Conservation (phyloP, 2,329 filamentous ascomycete species). For the Paracoccidioides lutzii region DNA sequence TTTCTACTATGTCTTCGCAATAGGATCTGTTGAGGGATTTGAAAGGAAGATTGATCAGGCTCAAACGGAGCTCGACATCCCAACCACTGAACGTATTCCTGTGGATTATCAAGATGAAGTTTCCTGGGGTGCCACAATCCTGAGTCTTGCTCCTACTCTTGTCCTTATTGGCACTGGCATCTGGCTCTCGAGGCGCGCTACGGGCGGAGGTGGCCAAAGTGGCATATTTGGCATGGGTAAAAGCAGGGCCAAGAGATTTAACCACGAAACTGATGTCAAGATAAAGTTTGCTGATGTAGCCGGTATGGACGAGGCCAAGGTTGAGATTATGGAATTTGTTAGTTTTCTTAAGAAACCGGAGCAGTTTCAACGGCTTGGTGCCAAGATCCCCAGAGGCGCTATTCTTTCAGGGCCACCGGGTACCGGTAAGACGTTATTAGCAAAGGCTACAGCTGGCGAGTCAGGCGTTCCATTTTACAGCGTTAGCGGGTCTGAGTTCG, state of each 20-base stretch:
- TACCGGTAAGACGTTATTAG: slow-evolving; percentile 94
- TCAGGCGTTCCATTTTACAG: slow-evolving; percentile 96
- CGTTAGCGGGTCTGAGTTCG: slow-evolving; percentile 95
- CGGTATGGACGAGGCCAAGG: slow-evolving; percentile 95
- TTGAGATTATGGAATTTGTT: slow-evolving; percentile 98
- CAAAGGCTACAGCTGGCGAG: slow-evolving; percentile 94
- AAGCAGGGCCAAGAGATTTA: slow-evolving; percentile 93
- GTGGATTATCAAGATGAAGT: slow-evolving; percentile 75
- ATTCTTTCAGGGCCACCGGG: slow-evolving; percentile 95
- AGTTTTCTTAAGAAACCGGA: slow-evolving; percentile 90
- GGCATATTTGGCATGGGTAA: slow-evolving; percentile 94
- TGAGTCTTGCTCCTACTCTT: slow-evolving; percentile 77
- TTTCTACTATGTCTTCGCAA: slow-evolving; percentile 85
- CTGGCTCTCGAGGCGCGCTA: slow-evolving; percentile 65
- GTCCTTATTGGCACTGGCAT: slow-evolving; percentile 72
- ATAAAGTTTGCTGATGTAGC: slow-evolving; percentile 96
- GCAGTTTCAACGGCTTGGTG: slow-evolving; percentile 83
- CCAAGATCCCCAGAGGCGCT: slow-evolving; percentile 93
- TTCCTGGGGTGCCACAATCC: slow-evolving; percentile 54
- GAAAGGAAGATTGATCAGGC: slow-evolving; percentile 79
- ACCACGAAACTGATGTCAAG: slow-evolving; percentile 90
- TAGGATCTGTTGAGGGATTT: slow-evolving; percentile 87
- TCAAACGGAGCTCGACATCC: slow-evolving; percentile 76
- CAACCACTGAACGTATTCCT: slow-evolving; percentile 76
- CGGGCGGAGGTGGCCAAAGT: slow-evolving; percentile 51